Percentiles rank a stretch among this genome's conserved stretches.
These are phyloP conservation scores for Meira miltonrushii DNA, from an alignment of 1,284 basidiomycete species.

Conservation along the genomic window DNA sequence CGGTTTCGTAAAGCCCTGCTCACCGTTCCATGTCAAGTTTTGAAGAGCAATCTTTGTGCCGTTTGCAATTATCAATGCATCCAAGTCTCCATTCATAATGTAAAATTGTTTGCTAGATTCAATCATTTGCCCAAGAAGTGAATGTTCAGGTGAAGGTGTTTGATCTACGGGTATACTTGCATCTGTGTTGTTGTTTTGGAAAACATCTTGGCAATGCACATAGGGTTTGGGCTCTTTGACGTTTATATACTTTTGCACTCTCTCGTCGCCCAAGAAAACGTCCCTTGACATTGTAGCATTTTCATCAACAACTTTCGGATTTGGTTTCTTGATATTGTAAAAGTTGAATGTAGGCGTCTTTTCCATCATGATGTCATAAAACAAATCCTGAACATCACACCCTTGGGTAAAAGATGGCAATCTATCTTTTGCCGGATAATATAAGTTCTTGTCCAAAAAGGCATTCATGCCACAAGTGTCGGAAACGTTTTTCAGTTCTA, in stretches of 20 bases:
- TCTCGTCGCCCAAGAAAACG: no score
- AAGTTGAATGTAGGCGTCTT: conserved; percentile 27
- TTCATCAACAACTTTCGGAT: background rate
- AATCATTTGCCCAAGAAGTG: conserved; percentile 29
- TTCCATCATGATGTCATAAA: background rate
- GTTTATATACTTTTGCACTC: no score
- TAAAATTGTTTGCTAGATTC: conserved; percentile 7
- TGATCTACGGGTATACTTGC: conserved; percentile 1
- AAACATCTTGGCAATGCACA: no score
- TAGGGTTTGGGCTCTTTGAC: no score
- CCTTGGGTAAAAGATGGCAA: background rate
- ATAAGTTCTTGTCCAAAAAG: background rate
- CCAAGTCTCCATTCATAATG: no score
- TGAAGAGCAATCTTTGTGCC: conserved; percentile 18
- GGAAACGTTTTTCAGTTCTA: background rate
- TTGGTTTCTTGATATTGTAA: conserved; percentile 14
- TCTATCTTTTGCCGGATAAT: background rate
- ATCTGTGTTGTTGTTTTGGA: background rate
- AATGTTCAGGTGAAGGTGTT: conserved; percentile 14
- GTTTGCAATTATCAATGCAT: no score
- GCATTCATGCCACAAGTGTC: background rate
- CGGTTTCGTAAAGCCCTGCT: conserved; percentile 22
- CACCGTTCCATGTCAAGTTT: conserved; percentile 46
- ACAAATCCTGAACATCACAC: no score
- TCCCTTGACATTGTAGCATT: no score